Evolutionary conservation across 208 protist species (phyloP), one percentile per base, ranked within the genome.

Genomic region (Angomonas ambiguus): DNA sequence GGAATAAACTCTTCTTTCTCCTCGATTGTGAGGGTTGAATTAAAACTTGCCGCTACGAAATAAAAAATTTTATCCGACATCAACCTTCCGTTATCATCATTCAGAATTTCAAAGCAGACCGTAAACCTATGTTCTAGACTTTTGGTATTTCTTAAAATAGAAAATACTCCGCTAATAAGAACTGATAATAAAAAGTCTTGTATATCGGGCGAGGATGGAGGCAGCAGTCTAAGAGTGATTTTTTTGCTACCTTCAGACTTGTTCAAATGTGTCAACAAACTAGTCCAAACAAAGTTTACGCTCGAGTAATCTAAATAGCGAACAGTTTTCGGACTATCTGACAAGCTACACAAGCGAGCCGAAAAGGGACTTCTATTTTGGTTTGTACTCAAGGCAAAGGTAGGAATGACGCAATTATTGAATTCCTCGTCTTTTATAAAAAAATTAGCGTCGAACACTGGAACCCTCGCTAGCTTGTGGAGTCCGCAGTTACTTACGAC

Each of bases 31-130:
- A 41, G 8, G 35, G 35, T 18, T 5, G 35, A 41, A 13, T 13
- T 41, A 41, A 41, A 27, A 35, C 2, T 60, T 33, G 25, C 2
- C 2, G 25, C 2, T 18, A 60, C 4, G 34, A 51, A 64, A 64
- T 49, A 42, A 64, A 49, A 64, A 64, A 41, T 13, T 41, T 13
- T 41, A 41, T 41, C 13, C 8, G 35, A 41, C 35, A 41, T 41
- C 5, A 41, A 18, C 35, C 13, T 41, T 41, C 35, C 35, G 35
- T 5, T 13, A 13, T 41, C 35, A 41, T 41, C 35, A 41, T 41
- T 41, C 35, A 41, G 13, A 41, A 41, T 41, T 41, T 41, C 35
- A 13, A 41, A 41, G 35, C 35, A 41, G 13, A 41, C 13, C 35
- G 8, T 41, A 41, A 41, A 41, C 8, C 13, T 41, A 13, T 5